Evolutionary conservation across 352 stramenopile genomes (phyloP).

Genomic region (Proteromonas lacertae): DNA sequence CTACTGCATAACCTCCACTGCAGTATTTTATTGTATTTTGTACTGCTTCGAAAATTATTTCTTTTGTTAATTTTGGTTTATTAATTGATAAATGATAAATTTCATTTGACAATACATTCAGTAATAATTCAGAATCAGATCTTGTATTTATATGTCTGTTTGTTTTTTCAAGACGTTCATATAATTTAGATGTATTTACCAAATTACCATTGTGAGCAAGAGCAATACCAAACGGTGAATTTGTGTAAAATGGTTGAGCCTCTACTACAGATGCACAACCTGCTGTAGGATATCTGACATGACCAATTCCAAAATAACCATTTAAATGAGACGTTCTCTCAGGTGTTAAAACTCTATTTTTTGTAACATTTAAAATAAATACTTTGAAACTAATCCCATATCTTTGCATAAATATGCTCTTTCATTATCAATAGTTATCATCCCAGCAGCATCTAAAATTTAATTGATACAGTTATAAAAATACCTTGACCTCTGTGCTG

Average conservation of each 20-base stretch:
- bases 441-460: conserved; percentile 37
- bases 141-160: conserved; percentile 82
- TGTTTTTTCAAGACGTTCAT: conserved; percentile 44
- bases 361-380: too few relatives aligned
- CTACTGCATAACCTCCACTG: conserved; percentile 70
- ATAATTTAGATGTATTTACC: conserved; percentile 79
- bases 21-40: conserved; percentile 63
- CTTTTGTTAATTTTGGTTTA: conserved; percentile 13
- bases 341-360: conserved; percentile 92
- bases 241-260: conserved; percentile 92
- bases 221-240: conserved; percentile 87
- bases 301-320: conserved; percentile 76
- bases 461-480: not conserved
- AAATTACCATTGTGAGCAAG: conserved; percentile 95
- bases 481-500: not conserved
- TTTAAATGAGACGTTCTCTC: conserved; percentile 78
- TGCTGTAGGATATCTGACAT: conserved; percentile 89
- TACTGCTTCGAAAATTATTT: conserved; percentile 47
- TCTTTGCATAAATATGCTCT: conserved; percentile 84
- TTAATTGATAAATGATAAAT: conserved; percentile 15
- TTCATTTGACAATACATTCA: conserved; percentile 92
- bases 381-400: conserved; percentile 81
- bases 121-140: conserved; percentile 84
- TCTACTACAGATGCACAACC: conserved; percentile 23
- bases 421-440: conserved; percentile 47